A percentile compares a stretch with the other conserved stretches of the same genome.
phyloP scores from a whole-genome alignment of 2,329 filamentous ascomycete genomes.

The Thelonectria rubi region DNA sequence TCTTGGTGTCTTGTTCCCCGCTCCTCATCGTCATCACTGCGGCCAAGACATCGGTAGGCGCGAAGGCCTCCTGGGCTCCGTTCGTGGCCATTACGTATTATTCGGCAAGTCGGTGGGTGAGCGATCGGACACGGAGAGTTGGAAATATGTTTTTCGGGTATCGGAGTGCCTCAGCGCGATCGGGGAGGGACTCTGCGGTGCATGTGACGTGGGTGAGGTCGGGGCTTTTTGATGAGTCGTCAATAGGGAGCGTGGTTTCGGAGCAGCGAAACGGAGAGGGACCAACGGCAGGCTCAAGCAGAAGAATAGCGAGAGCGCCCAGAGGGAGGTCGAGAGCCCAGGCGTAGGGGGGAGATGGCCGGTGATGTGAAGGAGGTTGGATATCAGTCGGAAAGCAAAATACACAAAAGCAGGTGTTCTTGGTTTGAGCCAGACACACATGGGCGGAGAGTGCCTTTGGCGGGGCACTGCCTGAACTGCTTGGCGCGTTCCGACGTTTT shows the following conservation, averaged over 20 bases:
- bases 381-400: constrained; percentile 42
- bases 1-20: constrained; percentile 83
- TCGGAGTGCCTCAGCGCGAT: constrained; percentile 37
- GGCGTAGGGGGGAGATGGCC: constrained; percentile 27
- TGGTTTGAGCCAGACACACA: constrained; percentile 31
- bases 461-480: constrained; percentile 42
- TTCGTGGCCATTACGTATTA: constrained; percentile 70
- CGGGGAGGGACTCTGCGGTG: constrained; percentile 32
- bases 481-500: constrained; percentile 40
- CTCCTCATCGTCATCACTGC: constrained; percentile 93
- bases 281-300: constrained; percentile 21
- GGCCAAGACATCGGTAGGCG: constrained; percentile 78
- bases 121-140: constrained; percentile 20
- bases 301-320: constrained; percentile 18
- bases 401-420: constrained; percentile 39
- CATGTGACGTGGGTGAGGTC: constrained; percentile 38
- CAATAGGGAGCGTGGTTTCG: constrained; percentile 22
- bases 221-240: constrained; percentile 17
- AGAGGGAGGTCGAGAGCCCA: constrained; percentile 25
- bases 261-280: constrained; percentile 14
- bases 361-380: constrained; percentile 37
- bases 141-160: constrained; percentile 11
- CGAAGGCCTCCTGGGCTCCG: constrained; percentile 74
- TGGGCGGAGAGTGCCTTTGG: constrained; percentile 38
- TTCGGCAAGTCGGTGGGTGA: constrained; percentile 17